Conservation (phyloP, 495 filamentous ascomycete genomes). For the Aspergillus asperescens region DNA sequence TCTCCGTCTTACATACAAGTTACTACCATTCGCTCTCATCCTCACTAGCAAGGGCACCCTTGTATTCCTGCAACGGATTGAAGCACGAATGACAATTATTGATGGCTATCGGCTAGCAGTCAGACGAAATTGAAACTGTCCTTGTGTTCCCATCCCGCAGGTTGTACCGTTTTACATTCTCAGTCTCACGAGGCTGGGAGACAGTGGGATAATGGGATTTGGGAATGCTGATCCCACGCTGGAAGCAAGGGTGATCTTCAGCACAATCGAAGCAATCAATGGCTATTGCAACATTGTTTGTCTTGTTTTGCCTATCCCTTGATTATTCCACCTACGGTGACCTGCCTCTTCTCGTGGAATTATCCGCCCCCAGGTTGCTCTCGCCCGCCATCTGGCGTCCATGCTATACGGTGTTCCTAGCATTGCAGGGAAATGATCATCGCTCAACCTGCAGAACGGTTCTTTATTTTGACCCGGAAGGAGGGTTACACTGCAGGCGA, state of each 20-base stretch:
- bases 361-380: background rate
- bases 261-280: background rate
- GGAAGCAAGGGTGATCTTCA: constrained; percentile 11
- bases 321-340: background rate
- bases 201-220: background rate
- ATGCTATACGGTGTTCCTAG: background rate
- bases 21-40: too few species aligned
- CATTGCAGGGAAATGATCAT: background rate
- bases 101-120: background rate
- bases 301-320: constrained; percentile 1
- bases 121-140: background rate
- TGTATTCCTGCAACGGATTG: background rate
- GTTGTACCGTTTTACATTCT: too few species aligned
- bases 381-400: background rate
- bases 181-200: constrained; percentile 3
- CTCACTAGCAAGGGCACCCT: background rate
- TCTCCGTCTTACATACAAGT: too few species aligned
- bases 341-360: background rate
- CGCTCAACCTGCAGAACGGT: background rate
- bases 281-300: background rate
- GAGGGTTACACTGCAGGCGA: constrained; percentile 12
- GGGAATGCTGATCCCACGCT: constrained; percentile 9
- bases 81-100: background rate
- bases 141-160: background rate
- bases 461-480: background rate